Conservation (phyloP, 1,284 basidiomycete species). For the Waitea zeae region DNA sequence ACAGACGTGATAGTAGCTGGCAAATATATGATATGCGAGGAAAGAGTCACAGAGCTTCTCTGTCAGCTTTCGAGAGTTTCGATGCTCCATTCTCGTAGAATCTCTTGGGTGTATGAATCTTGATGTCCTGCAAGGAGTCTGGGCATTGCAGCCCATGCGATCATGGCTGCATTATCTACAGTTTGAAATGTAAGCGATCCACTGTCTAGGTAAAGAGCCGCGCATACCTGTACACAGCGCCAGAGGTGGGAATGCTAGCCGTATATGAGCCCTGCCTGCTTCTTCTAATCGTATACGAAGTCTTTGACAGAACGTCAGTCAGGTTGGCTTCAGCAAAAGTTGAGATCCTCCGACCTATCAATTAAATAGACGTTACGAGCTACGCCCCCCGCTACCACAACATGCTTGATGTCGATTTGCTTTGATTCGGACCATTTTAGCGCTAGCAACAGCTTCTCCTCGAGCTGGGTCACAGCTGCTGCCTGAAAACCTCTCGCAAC, state of each 20-base stretch:
- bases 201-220: too few relatives aligned
- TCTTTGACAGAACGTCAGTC: too few relatives aligned
- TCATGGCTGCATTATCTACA: slow-evolving; percentile 89
- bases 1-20: too few relatives aligned
- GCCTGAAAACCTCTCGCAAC: slow-evolving; percentile 61
- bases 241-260: too few relatives aligned
- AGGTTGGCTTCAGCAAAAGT: too few relatives aligned
- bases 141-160: slow-evolving; percentile 77
- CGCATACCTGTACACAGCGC: slow-evolving; percentile 62
- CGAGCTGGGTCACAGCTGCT: slow-evolving; percentile 56
- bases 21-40: too few relatives aligned
- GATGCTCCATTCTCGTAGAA: slow-evolving; percentile 54
- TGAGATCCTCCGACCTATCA: slow-evolving; percentile 24
- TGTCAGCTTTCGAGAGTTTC: too few relatives aligned
- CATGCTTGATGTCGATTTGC: slow-evolving; percentile 24
- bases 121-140: slow-evolving; percentile 49
- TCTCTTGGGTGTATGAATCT: slow-evolving; percentile 46
- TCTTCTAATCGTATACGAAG: too few relatives aligned
- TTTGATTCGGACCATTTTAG: slow-evolving; percentile 27
- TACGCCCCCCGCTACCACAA: slow-evolving; percentile 84
- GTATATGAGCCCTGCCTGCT: too few relatives aligned
- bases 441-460: slow-evolving; percentile 52
- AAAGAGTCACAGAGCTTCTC: too few relatives aligned
- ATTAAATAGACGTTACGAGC: slow-evolving; percentile 69
- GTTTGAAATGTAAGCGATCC: neutral